Conservation (phyloP, 2,329 filamentous ascomycete genomes). For the Pseudopithomyces chartarum region DNA sequence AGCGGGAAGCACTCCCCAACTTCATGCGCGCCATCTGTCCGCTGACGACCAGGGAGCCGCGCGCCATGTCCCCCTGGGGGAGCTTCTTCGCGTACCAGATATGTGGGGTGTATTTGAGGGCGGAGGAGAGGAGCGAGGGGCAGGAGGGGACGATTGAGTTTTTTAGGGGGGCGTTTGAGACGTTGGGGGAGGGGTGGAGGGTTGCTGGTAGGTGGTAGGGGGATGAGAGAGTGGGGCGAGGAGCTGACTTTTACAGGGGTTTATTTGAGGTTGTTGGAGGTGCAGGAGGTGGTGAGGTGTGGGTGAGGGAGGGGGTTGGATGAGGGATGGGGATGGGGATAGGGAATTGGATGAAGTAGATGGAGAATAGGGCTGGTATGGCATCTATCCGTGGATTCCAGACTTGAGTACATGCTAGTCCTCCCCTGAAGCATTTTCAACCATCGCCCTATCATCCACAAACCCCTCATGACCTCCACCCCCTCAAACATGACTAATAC, state of each 20-base stretch:
- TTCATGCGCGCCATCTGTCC: conserved; percentile 20
- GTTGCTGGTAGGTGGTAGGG: conserved; percentile 10
- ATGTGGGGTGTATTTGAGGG: conserved; percentile 13
- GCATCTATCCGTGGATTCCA: too few species aligned
- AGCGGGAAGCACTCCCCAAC: conserved; percentile 7
- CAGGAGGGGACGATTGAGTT: background rate
- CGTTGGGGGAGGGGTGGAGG: conserved; percentile 18
- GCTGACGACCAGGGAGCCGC: conserved; percentile 17
- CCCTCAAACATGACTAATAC: background rate
- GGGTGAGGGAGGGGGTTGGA: background rate
- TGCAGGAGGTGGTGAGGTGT: conserved; percentile 7
- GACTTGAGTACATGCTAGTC: too few species aligned
- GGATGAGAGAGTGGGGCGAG: background rate
- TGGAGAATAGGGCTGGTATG: too few species aligned
- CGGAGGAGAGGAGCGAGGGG: background rate
- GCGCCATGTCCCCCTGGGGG: conserved; percentile 26
- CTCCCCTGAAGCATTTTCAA: too few species aligned
- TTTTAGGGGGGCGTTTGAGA: conserved; percentile 13
- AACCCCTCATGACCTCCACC: too few species aligned
- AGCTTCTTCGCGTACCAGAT: conserved; percentile 29
- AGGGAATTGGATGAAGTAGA: too few species aligned
- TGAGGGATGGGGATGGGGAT: too few species aligned
- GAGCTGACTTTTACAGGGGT: background rate
- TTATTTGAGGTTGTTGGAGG: conserved; percentile 10
- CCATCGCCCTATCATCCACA: too few species aligned